Evolutionary conservation across 2,329 filamentous ascomycete genomes (phyloP).

Genomic region (Pestalotiopsis sp.): DNA sequence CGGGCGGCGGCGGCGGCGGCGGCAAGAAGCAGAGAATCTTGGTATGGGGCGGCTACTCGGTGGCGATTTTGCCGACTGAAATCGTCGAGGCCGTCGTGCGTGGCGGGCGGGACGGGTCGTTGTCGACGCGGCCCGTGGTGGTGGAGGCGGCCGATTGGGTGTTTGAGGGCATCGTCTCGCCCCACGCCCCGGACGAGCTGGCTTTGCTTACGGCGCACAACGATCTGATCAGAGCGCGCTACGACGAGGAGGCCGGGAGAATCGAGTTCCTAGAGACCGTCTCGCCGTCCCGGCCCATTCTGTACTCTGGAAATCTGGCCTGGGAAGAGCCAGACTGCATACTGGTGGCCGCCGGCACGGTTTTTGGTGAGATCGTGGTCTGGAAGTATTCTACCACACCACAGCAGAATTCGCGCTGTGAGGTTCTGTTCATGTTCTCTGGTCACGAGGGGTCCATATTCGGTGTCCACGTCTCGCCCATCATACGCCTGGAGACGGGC

Average conservation of each 20-base stretch:
- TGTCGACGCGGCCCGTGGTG: conserved; percentile 27
- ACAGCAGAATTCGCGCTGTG: conserved; percentile 25
- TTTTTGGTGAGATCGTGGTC: conserved; percentile 90
- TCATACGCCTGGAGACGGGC: conserved; percentile 42
- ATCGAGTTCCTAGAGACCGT: conserved; percentile 52
- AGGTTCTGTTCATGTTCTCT: conserved; percentile 56
- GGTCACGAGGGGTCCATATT: conserved; percentile 94
- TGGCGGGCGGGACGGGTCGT: conserved; percentile 21
- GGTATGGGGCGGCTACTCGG: conserved; percentile 70
- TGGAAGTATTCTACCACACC: conserved; percentile 67
- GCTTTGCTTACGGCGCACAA: conserved; percentile 87
- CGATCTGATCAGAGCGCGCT: conserved; percentile 59
- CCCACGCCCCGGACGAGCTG: conserved; percentile 43
- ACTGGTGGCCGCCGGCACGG: conserved; percentile 84
- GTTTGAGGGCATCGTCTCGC: conserved; percentile 64
- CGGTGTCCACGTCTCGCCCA: conserved; percentile 76
- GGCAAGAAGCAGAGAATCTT: conserved; percentile 43
- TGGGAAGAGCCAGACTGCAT: conserved; percentile 63
- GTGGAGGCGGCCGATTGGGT: conserved; percentile 73
- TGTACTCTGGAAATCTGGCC: conserved; percentile 80
- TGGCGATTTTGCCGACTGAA: conserved; percentile 46
- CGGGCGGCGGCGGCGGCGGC: conserved; percentile 24
- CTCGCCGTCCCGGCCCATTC: conserved; percentile 76
- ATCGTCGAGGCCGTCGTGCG: conserved; percentile 36
- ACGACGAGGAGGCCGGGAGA: conserved; percentile 17